phyloP scores from a whole-genome alignment of 306 rosid species.

The Corylus avellana region DNA sequence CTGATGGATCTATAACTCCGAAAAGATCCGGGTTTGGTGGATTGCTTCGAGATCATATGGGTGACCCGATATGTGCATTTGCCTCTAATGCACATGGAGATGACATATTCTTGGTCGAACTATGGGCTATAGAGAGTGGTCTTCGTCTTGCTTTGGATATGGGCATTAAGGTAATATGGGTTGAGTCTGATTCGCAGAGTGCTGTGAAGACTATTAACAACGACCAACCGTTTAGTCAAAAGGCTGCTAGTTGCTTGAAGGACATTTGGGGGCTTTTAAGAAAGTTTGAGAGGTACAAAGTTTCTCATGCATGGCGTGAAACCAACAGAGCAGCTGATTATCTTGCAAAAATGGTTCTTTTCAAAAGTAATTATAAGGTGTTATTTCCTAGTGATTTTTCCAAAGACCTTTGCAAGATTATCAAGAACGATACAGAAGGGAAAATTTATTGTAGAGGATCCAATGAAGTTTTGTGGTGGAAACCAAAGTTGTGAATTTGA shows the following conservation, averaged over 20 bases:
- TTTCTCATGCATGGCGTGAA: too few species aligned
- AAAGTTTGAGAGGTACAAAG: too few species aligned
- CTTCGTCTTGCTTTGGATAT: conserved; percentile 44
- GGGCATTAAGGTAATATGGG: conserved; percentile 52
- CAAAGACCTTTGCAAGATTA: too few species aligned
- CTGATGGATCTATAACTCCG: neutral
- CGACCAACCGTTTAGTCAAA: too few species aligned
- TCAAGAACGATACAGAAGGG: neutral
- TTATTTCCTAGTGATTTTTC: too few species aligned
- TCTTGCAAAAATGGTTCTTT: too few species aligned
- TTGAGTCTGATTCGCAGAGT: conserved; percentile 53
- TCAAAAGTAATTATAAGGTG: too few species aligned
- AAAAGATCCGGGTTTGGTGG: neutral
- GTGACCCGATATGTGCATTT: neutral
- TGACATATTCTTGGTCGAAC: conserved; percentile 47
- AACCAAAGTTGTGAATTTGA: too few species aligned
- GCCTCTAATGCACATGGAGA: neutral
- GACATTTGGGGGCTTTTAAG: too few species aligned
- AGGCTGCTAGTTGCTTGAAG: too few species aligned
- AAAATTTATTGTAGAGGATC: neutral
- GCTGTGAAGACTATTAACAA: conserved; percentile 28
- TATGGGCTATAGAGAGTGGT: conserved; percentile 57
- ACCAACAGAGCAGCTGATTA: too few species aligned
- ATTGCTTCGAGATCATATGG: neutral
- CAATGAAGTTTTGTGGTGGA: too few species aligned